Conservation (phyloP, 2,329 filamentous ascomycete species). For the Cladophialophora carrionii region DNA sequence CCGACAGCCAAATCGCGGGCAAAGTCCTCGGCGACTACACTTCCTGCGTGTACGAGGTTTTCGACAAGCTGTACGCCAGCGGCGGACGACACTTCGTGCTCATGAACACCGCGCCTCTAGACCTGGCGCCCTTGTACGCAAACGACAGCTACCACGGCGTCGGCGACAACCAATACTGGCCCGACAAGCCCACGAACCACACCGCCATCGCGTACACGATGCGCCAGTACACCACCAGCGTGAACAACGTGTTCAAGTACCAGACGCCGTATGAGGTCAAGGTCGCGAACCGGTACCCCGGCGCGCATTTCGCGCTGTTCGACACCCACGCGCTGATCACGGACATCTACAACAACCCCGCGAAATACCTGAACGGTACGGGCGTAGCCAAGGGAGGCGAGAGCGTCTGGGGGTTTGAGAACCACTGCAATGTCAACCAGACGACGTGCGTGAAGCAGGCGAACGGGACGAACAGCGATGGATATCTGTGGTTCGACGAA, state of each 20-base stretch:
- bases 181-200: slow-evolving; percentile 53
- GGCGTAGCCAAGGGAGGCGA: slow-evolving; percentile 66
- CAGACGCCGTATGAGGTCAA: slow-evolving; percentile 54
- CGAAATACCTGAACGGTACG: slow-evolving; percentile 63
- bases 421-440: slow-evolving; percentile 55
- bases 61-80: slow-evolving; percentile 65
- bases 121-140: slow-evolving; percentile 70
- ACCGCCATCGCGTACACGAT: slow-evolving; percentile 58
- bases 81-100: slow-evolving; percentile 73
- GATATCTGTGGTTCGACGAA: slow-evolving; percentile 52
- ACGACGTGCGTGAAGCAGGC: slow-evolving; percentile 43
- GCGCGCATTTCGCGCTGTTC: slow-evolving; percentile 66
- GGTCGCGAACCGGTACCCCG: slow-evolving; percentile 52
- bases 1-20: slow-evolving; percentile 62
- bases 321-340: slow-evolving; percentile 60
- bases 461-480: slow-evolving; percentile 32
- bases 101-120: slow-evolving; percentile 68
- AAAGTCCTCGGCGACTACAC: slow-evolving; percentile 67
- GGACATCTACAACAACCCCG: slow-evolving; percentile 62
- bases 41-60: slow-evolving; percentile 67
- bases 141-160: slow-evolving; percentile 52
- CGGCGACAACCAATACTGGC: slow-evolving; percentile 52
- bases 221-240: slow-evolving; percentile 51
- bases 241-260: slow-evolving; percentile 58
- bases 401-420: slow-evolving; percentile 63